Evolutionary conservation across 2,329 filamentous ascomycete genomes (phyloP).

Genomic region (Didymella glomerata): DNA sequence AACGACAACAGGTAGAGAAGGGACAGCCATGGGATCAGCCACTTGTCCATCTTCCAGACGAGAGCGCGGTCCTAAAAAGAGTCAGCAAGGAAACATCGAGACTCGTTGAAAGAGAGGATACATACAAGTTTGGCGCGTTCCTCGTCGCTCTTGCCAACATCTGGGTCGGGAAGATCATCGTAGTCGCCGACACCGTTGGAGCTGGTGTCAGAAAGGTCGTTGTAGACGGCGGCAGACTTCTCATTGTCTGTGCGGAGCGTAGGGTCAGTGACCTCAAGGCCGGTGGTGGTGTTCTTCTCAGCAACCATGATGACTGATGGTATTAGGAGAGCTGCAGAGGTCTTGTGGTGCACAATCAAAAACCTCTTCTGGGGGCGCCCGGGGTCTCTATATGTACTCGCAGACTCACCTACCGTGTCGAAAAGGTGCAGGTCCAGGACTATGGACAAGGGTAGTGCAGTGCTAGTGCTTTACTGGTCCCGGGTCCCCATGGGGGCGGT

Average conservation of each 20-base stretch:
- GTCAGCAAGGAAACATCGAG: constrained; percentile 25
- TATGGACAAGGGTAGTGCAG: constrained; percentile 18
- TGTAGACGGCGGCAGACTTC: constrained; percentile 35
- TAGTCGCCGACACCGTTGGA: constrained; percentile 35
- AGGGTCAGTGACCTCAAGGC: constrained; percentile 25
- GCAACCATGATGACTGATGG: constrained; percentile 42
- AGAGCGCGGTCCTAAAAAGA: constrained; percentile 46
- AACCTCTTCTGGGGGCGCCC: constrained; percentile 22
- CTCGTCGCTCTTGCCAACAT: constrained; percentile 45
- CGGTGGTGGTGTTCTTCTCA: constrained; percentile 33
- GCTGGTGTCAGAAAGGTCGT: constrained; percentile 39
- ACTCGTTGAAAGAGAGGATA: background rate
- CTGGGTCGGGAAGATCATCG: constrained; percentile 48
- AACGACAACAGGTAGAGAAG: constrained; percentile 55
- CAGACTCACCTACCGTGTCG: constrained; percentile 21
- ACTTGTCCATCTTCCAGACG: constrained; percentile 54
- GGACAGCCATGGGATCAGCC: constrained; percentile 53
- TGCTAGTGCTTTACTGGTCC: constrained; percentile 27
- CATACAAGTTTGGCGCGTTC: constrained; percentile 48
- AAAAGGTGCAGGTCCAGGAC: constrained; percentile 12
- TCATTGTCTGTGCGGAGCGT: constrained; percentile 27
- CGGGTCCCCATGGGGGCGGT: constrained; percentile 50
- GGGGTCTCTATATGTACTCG: constrained; percentile 45
- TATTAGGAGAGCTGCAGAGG: constrained; percentile 23
- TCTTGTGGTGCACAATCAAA: constrained; percentile 27